Evolutionary conservation across 2,329 filamentous ascomycete species (phyloP).

Genomic region (Fusarium chuoi): DNA sequence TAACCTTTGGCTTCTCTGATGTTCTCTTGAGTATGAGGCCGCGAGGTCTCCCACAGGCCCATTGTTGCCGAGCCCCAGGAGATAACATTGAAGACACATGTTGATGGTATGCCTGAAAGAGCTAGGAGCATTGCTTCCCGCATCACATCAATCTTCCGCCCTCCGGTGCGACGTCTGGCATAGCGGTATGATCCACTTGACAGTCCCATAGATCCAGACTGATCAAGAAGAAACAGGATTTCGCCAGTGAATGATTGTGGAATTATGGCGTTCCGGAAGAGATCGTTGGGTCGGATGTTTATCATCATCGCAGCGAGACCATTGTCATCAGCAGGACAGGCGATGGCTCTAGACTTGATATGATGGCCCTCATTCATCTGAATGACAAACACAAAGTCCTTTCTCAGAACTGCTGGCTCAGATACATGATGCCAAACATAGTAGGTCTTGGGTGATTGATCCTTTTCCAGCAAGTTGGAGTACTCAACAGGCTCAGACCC

Average conservation of each 20-base stretch:
- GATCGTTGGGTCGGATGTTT: not conserved
- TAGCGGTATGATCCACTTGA: rapidly evolving
- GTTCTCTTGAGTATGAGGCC: rapidly evolving
- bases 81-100: not conserved
- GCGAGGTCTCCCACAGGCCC: not conserved
- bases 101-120: rapidly evolving
- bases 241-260: not conserved
- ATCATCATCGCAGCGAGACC: not conserved
- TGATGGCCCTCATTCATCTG: not conserved
- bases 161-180: rapidly evolving
- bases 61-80: not conserved
- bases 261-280: not conserved
- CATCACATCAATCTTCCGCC: not conserved
- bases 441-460: rapidly evolving
- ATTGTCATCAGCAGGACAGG: rapidly evolving
- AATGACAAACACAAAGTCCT: not conserved
- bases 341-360: not conserved
- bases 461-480: rapidly evolving
- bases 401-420: rapidly evolving
- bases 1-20: not conserved
- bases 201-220: not conserved
- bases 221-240: not conserved
- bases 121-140: not conserved
- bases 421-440: not conserved
- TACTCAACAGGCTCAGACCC: rapidly evolving